These are phyloP conservation scores for Avena insularis DNA, from an alignment of 176 grass and related monocot species.

Conservation along the genomic window DNA sequence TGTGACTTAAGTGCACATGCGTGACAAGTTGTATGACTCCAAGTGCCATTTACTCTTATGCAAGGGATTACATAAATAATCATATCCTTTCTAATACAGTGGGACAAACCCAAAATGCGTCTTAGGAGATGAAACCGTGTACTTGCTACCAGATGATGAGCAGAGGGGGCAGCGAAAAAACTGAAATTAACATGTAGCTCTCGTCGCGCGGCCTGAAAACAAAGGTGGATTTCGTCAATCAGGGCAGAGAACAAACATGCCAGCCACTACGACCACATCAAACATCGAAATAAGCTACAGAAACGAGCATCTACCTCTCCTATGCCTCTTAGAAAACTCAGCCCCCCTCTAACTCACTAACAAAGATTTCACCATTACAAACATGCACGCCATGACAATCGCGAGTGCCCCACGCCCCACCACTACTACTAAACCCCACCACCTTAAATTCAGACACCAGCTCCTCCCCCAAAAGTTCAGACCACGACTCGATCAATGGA, in stretches of 20 bases:
- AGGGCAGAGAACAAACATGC: conserved; percentile 55
- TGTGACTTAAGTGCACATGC: too few relatives aligned
- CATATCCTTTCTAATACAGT: too few relatives aligned
- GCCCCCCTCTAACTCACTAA: conserved; percentile 42
- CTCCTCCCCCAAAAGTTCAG: conserved; percentile 25
- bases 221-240: conserved; percentile 24
- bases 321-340: conserved; percentile 57
- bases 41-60: too few relatives aligned
- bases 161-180: neutral
- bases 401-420: neutral
- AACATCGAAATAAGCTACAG: conserved; percentile 54
- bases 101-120: neutral
- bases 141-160: neutral
- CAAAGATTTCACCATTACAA: conserved; percentile 39
- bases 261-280: conserved; percentile 55
- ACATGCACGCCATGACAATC: conserved; percentile 48
- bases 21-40: too few relatives aligned
- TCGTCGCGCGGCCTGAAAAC: conserved; percentile 20
- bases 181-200: conserved; percentile 33
- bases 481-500: conserved; percentile 41
- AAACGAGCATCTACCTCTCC: conserved; percentile 1
- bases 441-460: conserved; percentile 53
- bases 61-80: too few relatives aligned
- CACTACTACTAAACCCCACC: conserved; percentile 36
- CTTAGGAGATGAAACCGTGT: neutral